phyloP scores from a whole-genome alignment of 495 filamentous ascomycete genomes.

The Amniculicola lignicola region DNA sequence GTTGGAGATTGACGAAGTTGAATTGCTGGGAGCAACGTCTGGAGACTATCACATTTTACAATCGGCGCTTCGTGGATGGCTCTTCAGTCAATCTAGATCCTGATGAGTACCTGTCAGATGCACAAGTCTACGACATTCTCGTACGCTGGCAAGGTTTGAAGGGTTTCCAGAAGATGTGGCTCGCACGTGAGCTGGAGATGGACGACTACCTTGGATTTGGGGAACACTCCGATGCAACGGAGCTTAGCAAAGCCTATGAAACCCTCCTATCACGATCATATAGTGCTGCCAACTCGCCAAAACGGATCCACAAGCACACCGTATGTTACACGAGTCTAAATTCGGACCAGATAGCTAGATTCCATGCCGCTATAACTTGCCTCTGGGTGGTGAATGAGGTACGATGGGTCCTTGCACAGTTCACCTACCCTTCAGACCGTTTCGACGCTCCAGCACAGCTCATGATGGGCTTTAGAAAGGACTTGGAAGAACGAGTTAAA shows the following conservation, averaged over 20 bases:
- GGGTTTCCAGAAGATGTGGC: conserved; percentile 11
- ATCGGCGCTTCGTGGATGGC: not conserved
- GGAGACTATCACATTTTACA: no score
- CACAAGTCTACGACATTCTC: conserved; percentile 12
- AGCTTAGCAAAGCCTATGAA: no score
- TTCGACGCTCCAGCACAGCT: not conserved
- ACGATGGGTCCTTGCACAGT: conserved; percentile 16
- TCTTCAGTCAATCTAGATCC: not conserved
- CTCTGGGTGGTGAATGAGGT: conserved; percentile 22
- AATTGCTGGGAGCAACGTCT: no score
- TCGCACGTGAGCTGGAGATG: not conserved
- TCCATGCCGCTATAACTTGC: conserved; percentile 15
- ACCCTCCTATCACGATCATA: no score
- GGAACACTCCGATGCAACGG: no score
- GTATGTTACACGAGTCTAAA: conserved; percentile 18
- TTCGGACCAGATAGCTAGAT: conserved; percentile 9
- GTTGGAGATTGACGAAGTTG: no score
- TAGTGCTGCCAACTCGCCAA: no score
- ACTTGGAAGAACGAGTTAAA: conserved; percentile 1
- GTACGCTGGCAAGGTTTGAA: conserved; percentile 19
- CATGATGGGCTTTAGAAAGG: not conserved
- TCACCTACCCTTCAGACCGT: not conserved
- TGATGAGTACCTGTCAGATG: not conserved
- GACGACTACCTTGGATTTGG: conserved; percentile 2
- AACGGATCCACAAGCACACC: no score